These are phyloP conservation scores for Avena eriantha DNA, from an alignment of 176 grass and related monocot genomes.

Conservation along the genomic window DNA sequence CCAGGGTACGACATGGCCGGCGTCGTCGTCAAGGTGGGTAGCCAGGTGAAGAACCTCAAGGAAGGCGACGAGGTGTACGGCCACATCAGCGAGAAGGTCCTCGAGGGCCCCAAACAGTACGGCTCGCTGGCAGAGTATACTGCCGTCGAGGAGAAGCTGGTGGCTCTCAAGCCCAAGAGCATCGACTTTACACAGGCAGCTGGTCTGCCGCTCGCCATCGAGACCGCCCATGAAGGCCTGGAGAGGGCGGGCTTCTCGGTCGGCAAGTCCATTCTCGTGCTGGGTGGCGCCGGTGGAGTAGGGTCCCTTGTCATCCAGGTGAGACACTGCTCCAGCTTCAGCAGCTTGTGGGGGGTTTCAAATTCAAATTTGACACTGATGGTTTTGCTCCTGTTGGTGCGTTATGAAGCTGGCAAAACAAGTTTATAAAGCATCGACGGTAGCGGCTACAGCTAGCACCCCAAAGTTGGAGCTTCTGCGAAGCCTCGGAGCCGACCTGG, in stretches of 20 bases:
- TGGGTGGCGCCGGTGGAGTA: slow-evolving; percentile 86
- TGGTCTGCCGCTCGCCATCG: slow-evolving; percentile 64
- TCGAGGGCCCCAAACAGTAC: slow-evolving; percentile 80
- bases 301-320: slow-evolving; percentile 93
- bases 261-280: slow-evolving; percentile 81
- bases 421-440: slow-evolving; percentile 76
- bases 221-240: slow-evolving; percentile 77
- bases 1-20: slow-evolving; percentile 91
- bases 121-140: slow-evolving; percentile 91
- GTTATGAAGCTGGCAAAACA: slow-evolving; percentile 67
- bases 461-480: slow-evolving; percentile 79
- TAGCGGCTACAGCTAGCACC: slow-evolving; percentile 75
- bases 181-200: slow-evolving; percentile 81
- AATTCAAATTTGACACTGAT: neutral
- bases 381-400: neutral
- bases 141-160: slow-evolving; percentile 84
- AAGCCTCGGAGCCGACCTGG: slow-evolving; percentile 72
- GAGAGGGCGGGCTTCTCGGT: slow-evolving; percentile 60
- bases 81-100: slow-evolving; percentile 84
- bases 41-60: slow-evolving; percentile 64
- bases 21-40: slow-evolving; percentile 79
- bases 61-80: slow-evolving; percentile 96
- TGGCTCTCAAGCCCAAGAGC: slow-evolving; percentile 72
- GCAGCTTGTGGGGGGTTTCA: too few relatives aligned
- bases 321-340: neutral